Base-by-base conservation (phyloP, 2,329 filamentous ascomycete species). In the Colletotrichum shisoi region DNA sequence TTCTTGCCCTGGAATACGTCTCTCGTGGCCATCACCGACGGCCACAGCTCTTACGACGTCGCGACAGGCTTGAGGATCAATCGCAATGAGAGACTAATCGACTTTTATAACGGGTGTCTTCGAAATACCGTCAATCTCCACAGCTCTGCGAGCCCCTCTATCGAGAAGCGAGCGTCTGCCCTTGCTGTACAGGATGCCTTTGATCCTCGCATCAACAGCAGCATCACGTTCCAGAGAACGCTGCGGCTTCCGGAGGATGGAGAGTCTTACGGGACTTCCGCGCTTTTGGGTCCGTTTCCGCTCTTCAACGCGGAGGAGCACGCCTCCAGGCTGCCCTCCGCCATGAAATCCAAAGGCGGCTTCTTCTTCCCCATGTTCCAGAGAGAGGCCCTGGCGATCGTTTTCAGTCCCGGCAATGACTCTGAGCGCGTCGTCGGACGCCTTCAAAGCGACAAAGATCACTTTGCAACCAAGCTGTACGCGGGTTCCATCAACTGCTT, bases 401-500 rank as follows among this genome's bases (percentile, higher is more conserved):
- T 31, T 31, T 31, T 31, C 7, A 31, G 2, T 8, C 2, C 7
- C 7, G 8, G 27, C 27, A 31, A 31, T 8, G 27, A 31, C 27
- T 31, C 27, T 1, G 27, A 8, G 27, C 27, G 7, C 27, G 27
- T 31, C 7, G 27, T 31, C 27, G 27, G 27, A 31, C 27, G 27
- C 1, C 27, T 31, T 31, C 27, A 31, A 31, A 31, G 27, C 27
- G 27, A 31, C 27, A 31, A 31, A 31, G 27, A 31, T 8, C 46
- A 8, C 31, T 59, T 59, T 17, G 62, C 62, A 9, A 53, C 58
- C 27, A 48, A 27, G 15, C 12, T 37, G 6, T 63, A 48, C n/a
- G 40, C 46, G 13, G 54, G 62, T 7, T 39, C 37, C n/a, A n/a
- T 64, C 54, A 64, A 64, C 19, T 40, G 40, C 45, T 0, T 64